phyloP scores from a whole-genome alignment of 768 basidiomycete species.

The Russula vinacea region DNA sequence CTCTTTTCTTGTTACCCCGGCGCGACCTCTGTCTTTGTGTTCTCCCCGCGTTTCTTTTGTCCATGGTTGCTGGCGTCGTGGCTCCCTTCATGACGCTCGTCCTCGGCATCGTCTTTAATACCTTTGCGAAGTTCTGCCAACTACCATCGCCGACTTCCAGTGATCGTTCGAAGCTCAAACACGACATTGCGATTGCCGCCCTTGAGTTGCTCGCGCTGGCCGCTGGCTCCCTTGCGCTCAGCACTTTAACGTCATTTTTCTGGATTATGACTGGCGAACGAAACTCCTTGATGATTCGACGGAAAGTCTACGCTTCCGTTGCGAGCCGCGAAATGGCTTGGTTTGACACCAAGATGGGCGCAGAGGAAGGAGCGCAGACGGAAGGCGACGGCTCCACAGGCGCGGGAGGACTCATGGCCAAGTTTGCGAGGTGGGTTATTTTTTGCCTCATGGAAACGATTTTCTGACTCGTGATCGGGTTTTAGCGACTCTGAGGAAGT shows the following conservation, averaged over 20 bases:
- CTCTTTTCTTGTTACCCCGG: conserved; percentile 62
- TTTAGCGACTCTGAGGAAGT: conserved; percentile 92
- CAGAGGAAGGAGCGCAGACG: conserved; percentile 43
- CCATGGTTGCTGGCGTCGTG: conserved; percentile 62
- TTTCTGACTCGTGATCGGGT: conserved; percentile 16
- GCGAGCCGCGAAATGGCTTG: conserved; percentile 75
- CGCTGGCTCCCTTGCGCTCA: conserved; percentile 62
- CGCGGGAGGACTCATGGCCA: conserved; percentile 90
- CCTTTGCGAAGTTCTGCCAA: conserved; percentile 59
- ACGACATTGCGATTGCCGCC: conserved; percentile 56
- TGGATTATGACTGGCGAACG: conserved; percentile 90
- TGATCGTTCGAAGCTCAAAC: conserved; percentile 52
- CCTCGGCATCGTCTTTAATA: conserved; percentile 72
- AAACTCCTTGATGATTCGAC: conserved; percentile 65
- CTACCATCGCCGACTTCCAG: conserved; percentile 39
- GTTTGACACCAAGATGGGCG: conserved; percentile 81
- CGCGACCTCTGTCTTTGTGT: conserved; percentile 57
- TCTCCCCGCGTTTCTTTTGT: conserved; percentile 59
- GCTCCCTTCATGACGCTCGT: conserved; percentile 86
- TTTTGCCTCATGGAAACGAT: not conserved
- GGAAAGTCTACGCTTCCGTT: conserved; percentile 65
- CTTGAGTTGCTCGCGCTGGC: conserved; percentile 66
- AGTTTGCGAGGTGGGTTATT: conserved; percentile 70
- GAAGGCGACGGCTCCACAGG: conserved; percentile 56
- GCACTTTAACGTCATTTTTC: conserved; percentile 68